These are phyloP conservation scores for Exophiala sp. DNA, from an alignment of 2,329 filamentous ascomycete species.

Conservation along the genomic window DNA sequence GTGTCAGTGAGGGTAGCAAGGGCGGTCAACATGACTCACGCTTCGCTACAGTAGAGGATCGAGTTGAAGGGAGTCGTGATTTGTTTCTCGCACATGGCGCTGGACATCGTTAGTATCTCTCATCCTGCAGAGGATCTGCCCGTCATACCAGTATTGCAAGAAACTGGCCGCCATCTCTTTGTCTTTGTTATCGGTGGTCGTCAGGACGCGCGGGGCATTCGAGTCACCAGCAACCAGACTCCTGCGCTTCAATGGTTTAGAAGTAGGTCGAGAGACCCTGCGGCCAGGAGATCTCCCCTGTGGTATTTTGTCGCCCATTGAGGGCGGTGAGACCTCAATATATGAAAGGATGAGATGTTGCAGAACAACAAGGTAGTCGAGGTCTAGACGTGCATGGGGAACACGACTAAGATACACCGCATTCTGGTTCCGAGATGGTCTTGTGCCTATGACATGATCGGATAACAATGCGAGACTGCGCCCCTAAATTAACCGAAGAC, in stretches of 20 bases:
- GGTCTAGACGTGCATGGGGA: too few relatives aligned
- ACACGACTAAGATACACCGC: too few relatives aligned
- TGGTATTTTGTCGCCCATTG: constrained; percentile 16
- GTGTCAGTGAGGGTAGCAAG: constrained; percentile 4
- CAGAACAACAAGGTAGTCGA: neutral
- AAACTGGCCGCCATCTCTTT: constrained; percentile 42
- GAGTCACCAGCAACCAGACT: constrained; percentile 15
- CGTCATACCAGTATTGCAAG: constrained; percentile 42
- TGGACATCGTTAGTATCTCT: constrained; percentile 34
- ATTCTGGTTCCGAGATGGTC: neutral
- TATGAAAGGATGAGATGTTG: constrained; percentile 2
- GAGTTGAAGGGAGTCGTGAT: constrained; percentile 59
- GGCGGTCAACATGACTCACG: constrained; percentile 41
- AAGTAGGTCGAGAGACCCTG: constrained; percentile 6
- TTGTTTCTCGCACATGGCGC: constrained; percentile 63
- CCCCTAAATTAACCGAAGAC: too few relatives aligned
- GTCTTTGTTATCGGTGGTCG: constrained; percentile 9
- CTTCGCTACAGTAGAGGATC: constrained; percentile 63
- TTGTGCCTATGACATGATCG: neutral
- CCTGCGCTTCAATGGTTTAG: constrained; percentile 17
- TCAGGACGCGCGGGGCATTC: constrained; percentile 3
- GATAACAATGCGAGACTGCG: neutral
- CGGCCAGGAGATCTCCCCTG: constrained; percentile 14
- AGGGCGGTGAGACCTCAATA: constrained; percentile 18
- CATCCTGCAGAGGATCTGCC: constrained; percentile 17